Base-by-base conservation (phyloP, 306 rosid genomes). In the Malus domestica region DNA sequence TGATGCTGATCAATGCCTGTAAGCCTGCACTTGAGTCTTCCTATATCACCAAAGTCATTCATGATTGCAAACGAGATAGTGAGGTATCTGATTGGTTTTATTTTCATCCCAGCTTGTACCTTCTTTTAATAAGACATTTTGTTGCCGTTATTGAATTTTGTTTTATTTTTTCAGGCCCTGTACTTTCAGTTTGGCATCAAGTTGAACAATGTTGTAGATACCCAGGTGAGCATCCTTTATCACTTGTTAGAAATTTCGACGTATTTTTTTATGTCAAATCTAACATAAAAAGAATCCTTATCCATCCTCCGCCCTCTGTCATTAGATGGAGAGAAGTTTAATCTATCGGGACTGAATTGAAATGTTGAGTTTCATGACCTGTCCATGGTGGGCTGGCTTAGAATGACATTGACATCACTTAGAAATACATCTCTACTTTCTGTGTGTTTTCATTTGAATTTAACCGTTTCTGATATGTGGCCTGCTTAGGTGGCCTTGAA, bases 31-130 rank as follows among this genome's bases (percentile, higher is more conserved):
- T 96, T 6, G 99, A 96, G 88, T 96, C 99, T 81, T 81, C 74
- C 82, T 82, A 78, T 85, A 84, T 96, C 89, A 90, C 91, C 63
- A 96, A 96, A 90, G 99, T 92, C 81, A 91, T 96, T 88, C 99
- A 96, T 72, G 99, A 96, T 83, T 96, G 99, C 93, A 96, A 89
- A 89, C 90, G 99, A 73, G 99, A 96, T 40, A 92, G 99, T 60
- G 99, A 96, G 98, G 99, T 96, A 82, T 82, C 81, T 77, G 77
- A 71, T 79, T 67, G 29, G 75, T 85, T 81, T 78, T 62, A 63
- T 72, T 72, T 55, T 65, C 67, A 68, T 54, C 64, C 68, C 55
- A 55, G 64, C 78, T 33, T 76, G 30, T 45, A 64, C 59, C 32
- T 25, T 45, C 5, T 12, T 69, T 76, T 62, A 45, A 23, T 52